Evolutionary conservation across 2,329 filamentous ascomycete species (phyloP).

Genomic region (Apiospora pterosperma): DNA sequence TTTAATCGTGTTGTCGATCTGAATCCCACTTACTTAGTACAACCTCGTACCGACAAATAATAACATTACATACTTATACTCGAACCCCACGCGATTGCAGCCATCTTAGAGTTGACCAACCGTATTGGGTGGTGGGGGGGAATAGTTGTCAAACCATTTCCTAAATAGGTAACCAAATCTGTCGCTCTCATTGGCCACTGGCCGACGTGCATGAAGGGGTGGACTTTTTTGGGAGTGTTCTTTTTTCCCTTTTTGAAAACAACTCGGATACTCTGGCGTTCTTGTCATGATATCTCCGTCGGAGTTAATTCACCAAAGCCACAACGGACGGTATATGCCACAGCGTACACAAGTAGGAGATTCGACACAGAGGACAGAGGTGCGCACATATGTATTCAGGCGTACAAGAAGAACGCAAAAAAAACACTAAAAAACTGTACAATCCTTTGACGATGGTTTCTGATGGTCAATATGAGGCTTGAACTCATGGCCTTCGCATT

Average conservation of each 20-base stretch:
- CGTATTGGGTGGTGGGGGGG: not conserved
- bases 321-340: not conserved
- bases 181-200: constrained; percentile 15
- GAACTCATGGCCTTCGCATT: constrained; percentile 3
- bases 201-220: constrained; percentile 21
- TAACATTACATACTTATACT: not conserved
- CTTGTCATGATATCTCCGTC: not conserved
- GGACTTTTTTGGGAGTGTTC: constrained; percentile 13
- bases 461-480: not conserved
- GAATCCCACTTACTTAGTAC: not conserved
- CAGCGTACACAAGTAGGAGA: not conserved
- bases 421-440: not conserved
- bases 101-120: not conserved
- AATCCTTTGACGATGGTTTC: not conserved
- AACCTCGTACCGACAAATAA: not conserved
- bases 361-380: not conserved
- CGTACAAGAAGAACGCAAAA: not conserved
- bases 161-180: constrained; percentile 7
- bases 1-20: not conserved
- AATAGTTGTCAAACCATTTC: not conserved
- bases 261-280: no score
- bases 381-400: not conserved
- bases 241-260: no score
- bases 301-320: not conserved
- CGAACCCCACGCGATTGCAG: not conserved